Conservation (phyloP, 1,139 yeast genomes). For the Yamadazyma sp. region DNA sequence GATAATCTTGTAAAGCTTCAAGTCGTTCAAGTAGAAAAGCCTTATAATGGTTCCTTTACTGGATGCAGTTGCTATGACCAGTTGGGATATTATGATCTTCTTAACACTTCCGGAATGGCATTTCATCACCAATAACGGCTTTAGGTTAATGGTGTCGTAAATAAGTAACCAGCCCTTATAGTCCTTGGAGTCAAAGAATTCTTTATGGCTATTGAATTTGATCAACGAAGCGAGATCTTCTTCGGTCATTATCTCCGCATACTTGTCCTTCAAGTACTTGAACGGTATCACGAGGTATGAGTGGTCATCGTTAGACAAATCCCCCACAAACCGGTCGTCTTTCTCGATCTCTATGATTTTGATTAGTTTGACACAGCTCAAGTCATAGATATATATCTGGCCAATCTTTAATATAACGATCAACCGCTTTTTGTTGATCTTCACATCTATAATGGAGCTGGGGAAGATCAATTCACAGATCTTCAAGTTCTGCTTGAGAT, state of each 20-base stretch:
- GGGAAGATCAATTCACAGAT: slow-evolving; percentile 74
- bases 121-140: slow-evolving; percentile 56
- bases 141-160: slow-evolving; percentile 59
- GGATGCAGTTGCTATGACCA: slow-evolving; percentile 65
- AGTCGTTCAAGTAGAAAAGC: slow-evolving; percentile 32
- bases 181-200: slow-evolving; percentile 11
- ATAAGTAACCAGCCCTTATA: slow-evolving; percentile 47
- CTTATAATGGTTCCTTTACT: slow-evolving; percentile 71
- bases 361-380: slow-evolving; percentile 66
- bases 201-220: slow-evolving; percentile 13
- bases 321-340: slow-evolving; percentile 35
- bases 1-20: slow-evolving; percentile 31
- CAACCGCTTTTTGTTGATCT: slow-evolving; percentile 64
- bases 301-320: slow-evolving; percentile 48
- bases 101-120: slow-evolving; percentile 58
- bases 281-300: slow-evolving; percentile 47
- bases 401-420: slow-evolving; percentile 60
- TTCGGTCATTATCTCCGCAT: slow-evolving; percentile 27
- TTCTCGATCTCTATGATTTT: slow-evolving; percentile 53
- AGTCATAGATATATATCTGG: slow-evolving; percentile 69
- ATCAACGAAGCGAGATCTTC: slow-evolving; percentile 9
- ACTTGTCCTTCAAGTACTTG: slow-evolving; percentile 11
- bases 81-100: slow-evolving; percentile 45
- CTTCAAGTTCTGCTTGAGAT: slow-evolving; percentile 65
- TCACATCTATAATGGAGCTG: slow-evolving; percentile 56